Base-by-base conservation (phyloP, 2,329 filamentous ascomycete genomes). In the Rugonectria rugulosa region DNA sequence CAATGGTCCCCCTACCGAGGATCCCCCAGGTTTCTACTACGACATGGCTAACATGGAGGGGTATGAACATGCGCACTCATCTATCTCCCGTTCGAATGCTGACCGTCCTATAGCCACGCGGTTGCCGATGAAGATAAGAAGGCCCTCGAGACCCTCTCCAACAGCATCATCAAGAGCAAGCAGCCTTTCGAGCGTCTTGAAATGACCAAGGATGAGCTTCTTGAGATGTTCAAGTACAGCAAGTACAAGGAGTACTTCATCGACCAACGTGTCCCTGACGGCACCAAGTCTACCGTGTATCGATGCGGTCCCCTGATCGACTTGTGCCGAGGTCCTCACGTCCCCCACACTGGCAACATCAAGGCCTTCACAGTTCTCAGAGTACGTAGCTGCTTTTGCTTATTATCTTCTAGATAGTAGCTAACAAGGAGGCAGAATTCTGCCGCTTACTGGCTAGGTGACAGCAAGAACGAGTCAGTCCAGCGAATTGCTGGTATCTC, bases 171-270 rank as follows among this genome's bases (percentile, higher is more conserved):
- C 76, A 97, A 97, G 81, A 93, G 97, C 77, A 97, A 96, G 82
- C 94, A 98, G 77, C 88, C 88, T 46, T 98, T 98, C 72, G 90
- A 97, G 80, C 88, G 95, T 56, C 80, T 98, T 42, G 89, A 89
- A 62, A 85, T 97, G 70, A 90, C 90, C 63, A 98, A 98, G 78
- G 90, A 94, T 50, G 88, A 98, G 64, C 83, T 98, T 45, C 85
- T 95, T 47, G 92, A 97, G 73, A 97, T 98, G 76, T 98, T 98
- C 81, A 86, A 88, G 67, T 96, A 96, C 82, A 97, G 96, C 83
- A 95, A 95, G 74, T 98, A 97, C 82, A 98, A 99, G 85, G 88
- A 96, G 73, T 91, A 97, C 75, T 96, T 98, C 75, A 98, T 99
- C 78, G 89, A 74, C 66, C 73, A 76, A 64, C 71, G 73, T 40